Base-by-base conservation (phyloP, 2,329 filamentous ascomycete genomes). In the Penicillium sp. region DNA sequence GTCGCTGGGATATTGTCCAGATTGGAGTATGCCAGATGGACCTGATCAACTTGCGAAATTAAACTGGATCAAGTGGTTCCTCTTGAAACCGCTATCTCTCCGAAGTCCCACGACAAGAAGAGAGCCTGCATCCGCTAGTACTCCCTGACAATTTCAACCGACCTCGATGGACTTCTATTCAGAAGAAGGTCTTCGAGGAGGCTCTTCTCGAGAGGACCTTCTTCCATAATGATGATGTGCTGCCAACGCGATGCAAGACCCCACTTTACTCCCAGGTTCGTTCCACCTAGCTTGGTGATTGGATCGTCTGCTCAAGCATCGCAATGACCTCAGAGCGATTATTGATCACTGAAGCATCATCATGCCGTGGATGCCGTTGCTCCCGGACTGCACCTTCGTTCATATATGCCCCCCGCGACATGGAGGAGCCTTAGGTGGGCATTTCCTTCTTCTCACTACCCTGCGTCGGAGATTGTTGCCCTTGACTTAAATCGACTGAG, bases 271-370 rank as follows among this genome's bases (percentile, higher is more conserved):
- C 18, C 42, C 36, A 21, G n/a, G 14, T 23, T 19, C 29, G 16
- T 28, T 24, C n/a, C 31, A 23, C 2, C 16, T 19, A 28, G 26
- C 42, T 24, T 29, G 42, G 18, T 45, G 42, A 45, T 45, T 45
- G 36, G 36, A 26, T 21, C 28, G 16, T 34, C 49, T 23, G 16
- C 46, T 34, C 36, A 26, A 44, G 29, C 55, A 64, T 57, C 51
- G 56, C 43, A 45, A 65, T 65, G 61, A 65, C 61, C 61, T 64
- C 63, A 65, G 29, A 21, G 46, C 34, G 19, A 48, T 42, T 11
- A 31, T 53, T 56, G 28, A 55, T 56, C 62, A 45, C 42, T 45
- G 42, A 8, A 24, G 28, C 42, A 64, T 65, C 63, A 63, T 65
- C 43, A 63, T 64, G 63, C 62, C 63, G 58, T 64, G 49, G 43